These are phyloP conservation scores for Candida corydali DNA, from an alignment of 805 yeast species.

Conservation along the genomic window DNA sequence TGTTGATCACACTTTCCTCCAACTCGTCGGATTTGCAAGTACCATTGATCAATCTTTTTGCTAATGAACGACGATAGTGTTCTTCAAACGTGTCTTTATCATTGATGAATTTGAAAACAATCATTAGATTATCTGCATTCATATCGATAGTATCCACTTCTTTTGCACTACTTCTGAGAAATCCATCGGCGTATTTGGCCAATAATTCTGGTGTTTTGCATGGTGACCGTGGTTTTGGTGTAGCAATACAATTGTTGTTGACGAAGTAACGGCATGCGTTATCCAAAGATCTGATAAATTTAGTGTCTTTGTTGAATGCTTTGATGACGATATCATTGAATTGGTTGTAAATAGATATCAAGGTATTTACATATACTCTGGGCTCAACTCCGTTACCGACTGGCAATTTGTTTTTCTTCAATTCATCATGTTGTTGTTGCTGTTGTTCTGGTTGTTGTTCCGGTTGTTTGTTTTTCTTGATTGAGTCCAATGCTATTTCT, in stretches of 20 bases:
- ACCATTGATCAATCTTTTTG: slow-evolving; percentile 84
- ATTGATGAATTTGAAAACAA: slow-evolving; percentile 78
- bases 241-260: slow-evolving; percentile 77
- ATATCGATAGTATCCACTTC: slow-evolving; percentile 68
- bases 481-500: slow-evolving; percentile 50
- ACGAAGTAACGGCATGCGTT: slow-evolving; percentile 83
- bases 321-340: slow-evolving; percentile 60
- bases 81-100: slow-evolving; percentile 96
- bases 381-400: slow-evolving; percentile 59
- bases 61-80: slow-evolving; percentile 82
- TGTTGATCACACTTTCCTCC: slow-evolving; percentile 81
- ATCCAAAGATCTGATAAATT: slow-evolving; percentile 83
- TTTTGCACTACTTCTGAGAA: slow-evolving; percentile 72
- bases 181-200: slow-evolving; percentile 83
- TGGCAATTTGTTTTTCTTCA: too few species aligned
- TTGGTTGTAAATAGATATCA: slow-evolving; percentile 64
- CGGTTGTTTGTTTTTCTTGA: slow-evolving; percentile 30
- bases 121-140: slow-evolving; percentile 81
- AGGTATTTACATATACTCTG: slow-evolving; percentile 70
- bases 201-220: slow-evolving; percentile 91
- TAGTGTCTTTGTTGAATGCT: slow-evolving; percentile 70
- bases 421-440: slow-evolving; percentile 16
- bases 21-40: slow-evolving; percentile 80
- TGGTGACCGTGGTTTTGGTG: slow-evolving; percentile 50
- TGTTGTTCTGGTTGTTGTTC: slow-evolving; percentile 10